Percentiles rank a stretch among this genome's conserved stretches.
Conservation (phyloP, 441 rosid genomes). For the Adansonia grandidieri region DNA sequence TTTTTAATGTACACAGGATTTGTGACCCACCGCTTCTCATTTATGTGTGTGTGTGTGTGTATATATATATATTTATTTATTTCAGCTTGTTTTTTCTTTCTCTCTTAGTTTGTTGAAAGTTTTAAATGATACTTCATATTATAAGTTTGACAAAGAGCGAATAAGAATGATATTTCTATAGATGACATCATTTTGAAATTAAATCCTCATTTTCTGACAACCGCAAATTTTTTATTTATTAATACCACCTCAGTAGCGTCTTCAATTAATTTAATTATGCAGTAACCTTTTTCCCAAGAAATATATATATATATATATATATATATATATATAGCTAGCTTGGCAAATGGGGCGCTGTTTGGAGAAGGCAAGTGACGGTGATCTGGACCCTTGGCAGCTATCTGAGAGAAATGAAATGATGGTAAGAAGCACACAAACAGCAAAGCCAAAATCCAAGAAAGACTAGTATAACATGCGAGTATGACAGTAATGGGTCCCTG, state of each 20-base stretch:
- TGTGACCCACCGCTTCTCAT: not conserved
- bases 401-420: not conserved
- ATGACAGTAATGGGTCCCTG: conserved; percentile 31
- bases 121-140: not conserved
- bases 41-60: no score
- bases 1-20: not conserved
- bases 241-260: not conserved
- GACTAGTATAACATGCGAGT: not conserved
- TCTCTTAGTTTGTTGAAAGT: not conserved
- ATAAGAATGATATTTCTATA: no score
- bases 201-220: no score
- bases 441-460: not conserved
- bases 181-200: no score
- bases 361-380: no score
- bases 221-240: no score
- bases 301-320: no score
- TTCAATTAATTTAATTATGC: not conserved
- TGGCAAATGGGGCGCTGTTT: no score
- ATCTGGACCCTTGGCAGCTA: no score
- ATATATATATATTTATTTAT: not conserved
- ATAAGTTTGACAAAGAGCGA: not conserved
- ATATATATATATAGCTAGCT: no score
- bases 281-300: not conserved
- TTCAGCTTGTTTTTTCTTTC: conserved; percentile 1
- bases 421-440: not conserved